A percentile compares a stretch with the other conserved stretches of the same genome.
phyloP scores from a whole-genome alignment of 768 basidiomycete genomes.

The Gautieria morchelliformis region DNA sequence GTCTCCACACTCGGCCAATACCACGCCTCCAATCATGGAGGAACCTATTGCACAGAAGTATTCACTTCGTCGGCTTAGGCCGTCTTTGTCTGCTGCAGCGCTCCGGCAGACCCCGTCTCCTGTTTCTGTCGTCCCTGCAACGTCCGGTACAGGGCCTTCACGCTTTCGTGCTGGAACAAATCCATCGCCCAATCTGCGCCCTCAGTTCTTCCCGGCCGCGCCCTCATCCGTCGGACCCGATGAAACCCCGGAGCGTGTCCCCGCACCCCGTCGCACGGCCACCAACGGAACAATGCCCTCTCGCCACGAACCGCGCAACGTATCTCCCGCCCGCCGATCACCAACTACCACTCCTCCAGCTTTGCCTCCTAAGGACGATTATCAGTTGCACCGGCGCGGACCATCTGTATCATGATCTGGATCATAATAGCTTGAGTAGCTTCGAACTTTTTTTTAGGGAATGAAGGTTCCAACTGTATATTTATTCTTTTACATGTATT shows the following conservation, averaged over 20 bases:
- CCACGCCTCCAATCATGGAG: slow-evolving; percentile 1
- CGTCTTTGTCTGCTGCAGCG: slow-evolving; percentile 11
- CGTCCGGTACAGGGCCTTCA: background rate
- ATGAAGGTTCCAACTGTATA: background rate
- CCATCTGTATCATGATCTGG: background rate
- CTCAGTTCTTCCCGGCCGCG: background rate
- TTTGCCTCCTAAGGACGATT: background rate
- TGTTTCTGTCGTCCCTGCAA: background rate
- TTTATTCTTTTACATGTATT: background rate
- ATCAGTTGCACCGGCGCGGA: background rate
- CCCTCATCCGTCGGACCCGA: background rate
- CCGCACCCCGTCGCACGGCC: background rate
- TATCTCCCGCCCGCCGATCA: background rate
- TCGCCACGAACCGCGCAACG: background rate
- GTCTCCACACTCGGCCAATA: background rate
- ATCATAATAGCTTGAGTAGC: background rate
- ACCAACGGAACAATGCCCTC: background rate
- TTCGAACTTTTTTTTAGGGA: background rate
- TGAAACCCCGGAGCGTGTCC: background rate
- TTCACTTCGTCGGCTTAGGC: slow-evolving; percentile 8
- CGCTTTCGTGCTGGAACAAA: slow-evolving; percentile 9
- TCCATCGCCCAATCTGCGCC: background rate
- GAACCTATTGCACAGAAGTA: slow-evolving; percentile 4
- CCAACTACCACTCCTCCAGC: background rate
- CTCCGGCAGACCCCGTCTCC: slow-evolving; percentile 7